A percentile compares a stretch with the other conserved stretches of the same genome.
Conservation (phyloP, 306 rosid species). For the Cicer pinnatifidum region DNA sequence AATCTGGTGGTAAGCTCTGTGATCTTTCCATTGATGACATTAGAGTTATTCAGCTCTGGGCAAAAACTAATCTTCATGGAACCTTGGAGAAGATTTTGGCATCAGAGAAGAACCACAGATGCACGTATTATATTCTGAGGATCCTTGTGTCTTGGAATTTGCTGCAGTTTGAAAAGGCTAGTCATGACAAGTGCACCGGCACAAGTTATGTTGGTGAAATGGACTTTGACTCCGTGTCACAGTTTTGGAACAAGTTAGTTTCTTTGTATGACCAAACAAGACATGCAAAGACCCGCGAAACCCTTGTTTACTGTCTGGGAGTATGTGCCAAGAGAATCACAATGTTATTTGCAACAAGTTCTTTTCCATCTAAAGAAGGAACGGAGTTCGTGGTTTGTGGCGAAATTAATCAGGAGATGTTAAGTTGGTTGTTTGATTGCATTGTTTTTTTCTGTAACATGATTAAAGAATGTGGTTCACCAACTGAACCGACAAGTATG, state of each 20-base stretch:
- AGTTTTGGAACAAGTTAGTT: conserved; percentile 79
- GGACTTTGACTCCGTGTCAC: conserved; percentile 65
- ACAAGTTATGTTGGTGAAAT: conserved; percentile 69
- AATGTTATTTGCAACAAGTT: conserved; percentile 54
- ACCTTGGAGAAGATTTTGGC: conserved; percentile 66
- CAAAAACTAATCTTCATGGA: conserved; percentile 62
- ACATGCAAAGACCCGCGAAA: conserved; percentile 81
- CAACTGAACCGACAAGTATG: conserved; percentile 76
- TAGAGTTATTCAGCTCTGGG: conserved; percentile 62
- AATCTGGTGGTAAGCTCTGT: conserved; percentile 52
- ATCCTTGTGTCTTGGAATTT: conserved; percentile 75
- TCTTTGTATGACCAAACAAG: conserved; percentile 63
- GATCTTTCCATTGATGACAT: conserved; percentile 57
- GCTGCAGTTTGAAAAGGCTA: conserved; percentile 64
- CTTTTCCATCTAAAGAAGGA: conserved; percentile 51
- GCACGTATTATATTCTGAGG: conserved; percentile 76
- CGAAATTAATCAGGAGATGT: conserved; percentile 44
- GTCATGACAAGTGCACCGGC: conserved; percentile 49
- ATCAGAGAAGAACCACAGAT: conserved; percentile 72
- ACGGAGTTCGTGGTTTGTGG: conserved; percentile 35
- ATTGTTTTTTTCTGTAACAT: conserved; percentile 60
- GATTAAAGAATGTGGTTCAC: conserved; percentile 63
- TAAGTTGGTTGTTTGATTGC: conserved; percentile 53
- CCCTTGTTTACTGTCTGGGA: conserved; percentile 75
- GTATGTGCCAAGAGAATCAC: conserved; percentile 68